Conservation (phyloP, 768 basidiomycete genomes). For the Pisolithus albus region DNA sequence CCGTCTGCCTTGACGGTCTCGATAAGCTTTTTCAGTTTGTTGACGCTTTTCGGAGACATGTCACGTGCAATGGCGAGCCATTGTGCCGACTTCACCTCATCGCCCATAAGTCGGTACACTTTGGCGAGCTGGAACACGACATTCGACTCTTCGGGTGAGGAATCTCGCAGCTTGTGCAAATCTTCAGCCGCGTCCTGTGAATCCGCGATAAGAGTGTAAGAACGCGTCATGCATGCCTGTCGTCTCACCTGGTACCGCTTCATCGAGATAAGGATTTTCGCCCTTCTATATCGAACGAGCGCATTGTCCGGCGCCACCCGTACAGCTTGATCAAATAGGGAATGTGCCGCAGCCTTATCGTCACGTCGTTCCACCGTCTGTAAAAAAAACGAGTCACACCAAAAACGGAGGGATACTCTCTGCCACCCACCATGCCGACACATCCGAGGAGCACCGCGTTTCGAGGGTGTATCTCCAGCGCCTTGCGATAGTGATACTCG, state of each 20-base stretch:
- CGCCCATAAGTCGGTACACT: slow-evolving; percentile 77
- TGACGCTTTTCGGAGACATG: slow-evolving; percentile 83
- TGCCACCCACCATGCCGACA: slow-evolving; percentile 81
- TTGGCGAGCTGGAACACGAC: slow-evolving; percentile 94
- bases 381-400: slow-evolving; percentile 12
- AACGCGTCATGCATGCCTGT: not conserved
- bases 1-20: slow-evolving; percentile 62
- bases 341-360: slow-evolving; percentile 67
- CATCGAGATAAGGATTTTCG: slow-evolving; percentile 83
- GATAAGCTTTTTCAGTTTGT: slow-evolving; percentile 74
- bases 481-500: slow-evolving; percentile 94
- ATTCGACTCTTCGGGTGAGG: slow-evolving; percentile 93
- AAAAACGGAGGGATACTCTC: slow-evolving; percentile 5
- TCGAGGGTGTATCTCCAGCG: slow-evolving; percentile 85
- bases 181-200: slow-evolving; percentile 72
- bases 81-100: slow-evolving; percentile 73
- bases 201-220: slow-evolving; percentile 20
- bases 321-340: slow-evolving; percentile 77
- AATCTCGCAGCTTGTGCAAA: slow-evolving; percentile 70
- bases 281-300: slow-evolving; percentile 88
- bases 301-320: slow-evolving; percentile 79
- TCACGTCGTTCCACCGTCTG: slow-evolving; percentile 88
- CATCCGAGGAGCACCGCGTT: slow-evolving; percentile 96
- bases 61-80: slow-evolving; percentile 89
- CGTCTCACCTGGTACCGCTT: slow-evolving; percentile 74